Percentiles rank a stretch among this genome's conserved stretches.
phyloP scores from a whole-genome alignment of 1,284 basidiomycete genomes.

The Ganoderma boninense region DNA sequence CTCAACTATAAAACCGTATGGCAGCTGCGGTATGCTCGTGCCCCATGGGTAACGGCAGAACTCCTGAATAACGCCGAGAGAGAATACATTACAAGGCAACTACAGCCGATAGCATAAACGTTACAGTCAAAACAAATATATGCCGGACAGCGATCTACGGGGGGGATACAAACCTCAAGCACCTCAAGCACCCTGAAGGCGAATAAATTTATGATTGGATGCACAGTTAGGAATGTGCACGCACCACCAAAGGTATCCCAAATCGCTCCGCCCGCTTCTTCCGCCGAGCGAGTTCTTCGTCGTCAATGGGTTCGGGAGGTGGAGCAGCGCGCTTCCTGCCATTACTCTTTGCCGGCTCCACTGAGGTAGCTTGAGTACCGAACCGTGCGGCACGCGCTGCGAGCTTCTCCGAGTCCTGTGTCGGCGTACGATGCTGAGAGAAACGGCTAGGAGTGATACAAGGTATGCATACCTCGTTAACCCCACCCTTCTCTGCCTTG shows the following conservation, averaged over 20 bases:
- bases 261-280: constrained; percentile 73
- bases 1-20: constrained; percentile 8
- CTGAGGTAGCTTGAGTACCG: constrained; percentile 41
- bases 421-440: constrained; percentile 5
- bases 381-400: constrained; percentile 59
- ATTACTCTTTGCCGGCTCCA: constrained; percentile 22
- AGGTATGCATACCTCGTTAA: constrained; percentile 38
- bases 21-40: background rate
- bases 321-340: constrained; percentile 53
- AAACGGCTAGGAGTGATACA: background rate
- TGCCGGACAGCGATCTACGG: background rate
- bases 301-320: constrained; percentile 52
- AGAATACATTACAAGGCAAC: constrained; percentile 15
- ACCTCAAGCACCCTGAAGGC: constrained; percentile 4
- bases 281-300: constrained; percentile 64
- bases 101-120: constrained; percentile 11
- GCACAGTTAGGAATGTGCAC: constrained; percentile 1
- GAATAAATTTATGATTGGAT: background rate
- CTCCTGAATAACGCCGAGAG: constrained; percentile 3
- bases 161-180: background rate
- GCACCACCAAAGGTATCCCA: constrained; percentile 39
- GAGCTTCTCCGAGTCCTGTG: constrained; percentile 58
- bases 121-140: background rate
- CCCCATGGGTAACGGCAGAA: background rate
- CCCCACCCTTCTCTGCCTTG: constrained; percentile 24